phyloP scores from a whole-genome alignment of 495 filamentous ascomycete genomes.

The Trichocladium antarcticum region DNA sequence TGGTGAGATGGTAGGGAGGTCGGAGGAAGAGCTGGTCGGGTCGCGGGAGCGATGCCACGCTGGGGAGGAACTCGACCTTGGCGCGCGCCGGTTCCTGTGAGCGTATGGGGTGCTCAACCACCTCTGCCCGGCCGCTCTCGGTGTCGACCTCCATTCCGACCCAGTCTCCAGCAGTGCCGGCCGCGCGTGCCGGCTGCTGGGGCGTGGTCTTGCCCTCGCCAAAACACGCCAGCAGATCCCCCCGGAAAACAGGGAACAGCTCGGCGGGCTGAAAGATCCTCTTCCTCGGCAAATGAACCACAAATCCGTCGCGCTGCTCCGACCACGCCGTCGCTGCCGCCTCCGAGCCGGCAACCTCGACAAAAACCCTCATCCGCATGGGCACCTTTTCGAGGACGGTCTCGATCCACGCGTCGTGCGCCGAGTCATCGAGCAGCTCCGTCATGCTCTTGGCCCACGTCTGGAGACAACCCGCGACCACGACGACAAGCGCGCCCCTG shows the following conservation, averaged over 20 bases:
- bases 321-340: conserved; percentile 18
- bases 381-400: conserved; percentile 18
- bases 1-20: conserved; percentile 32
- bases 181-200: not conserved
- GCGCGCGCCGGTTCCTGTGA: not conserved
- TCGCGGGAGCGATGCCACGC: conserved; percentile 19
- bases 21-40: conserved; percentile 29
- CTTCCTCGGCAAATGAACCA: conserved; percentile 25
- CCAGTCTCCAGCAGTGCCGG: conserved; percentile 21
- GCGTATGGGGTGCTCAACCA: conserved; percentile 4
- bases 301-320: conserved; percentile 14
- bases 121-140: conserved; percentile 14
- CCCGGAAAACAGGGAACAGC: conserved; percentile 23
- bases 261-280: conserved; percentile 15
- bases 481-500: conserved; percentile 21
- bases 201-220: conserved; percentile 10
- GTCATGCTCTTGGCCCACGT: conserved; percentile 19
- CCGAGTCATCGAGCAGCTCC: conserved; percentile 27
- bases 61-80: conserved; percentile 23
- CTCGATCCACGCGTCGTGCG: conserved; percentile 24
- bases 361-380: conserved; percentile 17
- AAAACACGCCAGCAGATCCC: conserved; percentile 21
- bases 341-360: conserved; percentile 21
- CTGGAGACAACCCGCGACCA: conserved; percentile 19
- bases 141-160: conserved; percentile 24